Evolutionary conservation across 2,329 filamentous ascomycete genomes (phyloP), one percentile per base, ranked within the genome.

Genomic region (Arachnomyces sp.): DNA sequence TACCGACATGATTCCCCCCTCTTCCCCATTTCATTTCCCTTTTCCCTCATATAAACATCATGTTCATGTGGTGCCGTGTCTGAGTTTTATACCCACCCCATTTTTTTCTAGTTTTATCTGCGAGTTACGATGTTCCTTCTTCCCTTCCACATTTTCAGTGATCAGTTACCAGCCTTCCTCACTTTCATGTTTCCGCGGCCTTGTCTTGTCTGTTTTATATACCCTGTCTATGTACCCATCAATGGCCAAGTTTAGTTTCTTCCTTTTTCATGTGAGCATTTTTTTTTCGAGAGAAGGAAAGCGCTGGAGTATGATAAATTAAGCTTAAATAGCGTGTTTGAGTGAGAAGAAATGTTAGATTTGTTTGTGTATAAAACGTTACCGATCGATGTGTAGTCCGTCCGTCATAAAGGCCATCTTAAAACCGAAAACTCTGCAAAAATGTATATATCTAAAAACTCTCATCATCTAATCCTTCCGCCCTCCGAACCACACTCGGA

Each of bases 391-490:
- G 20, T 25, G 20, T 25, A 9, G n/a, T n/a, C n/a, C n/a, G n/a
- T n/a, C n/a, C n/a, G n/a, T n/a, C n/a, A n/a, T n/a, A n/a, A n/a
- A n/a, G n/a, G n/a, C n/a, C n/a, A n/a, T n/a, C n/a, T n/a, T n/a
- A n/a, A 25, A 25, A 25, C 20, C 20, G 20, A 25, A 25, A 25
- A 25, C 9, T 25, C n/a, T n/a, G n/a, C n/a, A n/a, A n/a, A n/a
- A n/a, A n/a, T n/a, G n/a, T n/a, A n/a, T n/a, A n/a, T n/a, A 15
- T 32, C 51, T 52, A 71, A 43, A 71, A 71, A 0, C 63, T 70
- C 42, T 71, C 67, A 45, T 71, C 67, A 36, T 71, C 67, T 25
- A 67, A 45, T 18, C 54, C 50, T 38, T 58, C 56, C 12, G 58
- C 55, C 16, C 63, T 59, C 34, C 63, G 57, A n/a, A 71, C 61